Base-by-base conservation (phyloP, 139 green algal genomes). In the Chlamydomonas asymmetrica region DNA sequence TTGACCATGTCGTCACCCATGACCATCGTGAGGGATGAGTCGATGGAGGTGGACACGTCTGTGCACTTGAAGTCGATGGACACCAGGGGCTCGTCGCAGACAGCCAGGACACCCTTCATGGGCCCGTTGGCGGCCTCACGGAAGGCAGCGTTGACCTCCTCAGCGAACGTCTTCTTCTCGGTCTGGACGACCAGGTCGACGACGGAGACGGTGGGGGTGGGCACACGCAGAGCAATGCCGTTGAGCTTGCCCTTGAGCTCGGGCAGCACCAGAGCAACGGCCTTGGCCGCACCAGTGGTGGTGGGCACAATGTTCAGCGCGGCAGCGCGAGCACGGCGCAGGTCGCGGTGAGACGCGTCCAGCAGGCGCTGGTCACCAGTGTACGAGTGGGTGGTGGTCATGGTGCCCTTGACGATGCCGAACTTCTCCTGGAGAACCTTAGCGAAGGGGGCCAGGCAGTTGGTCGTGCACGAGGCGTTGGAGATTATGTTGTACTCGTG, bases 381-480 rank as follows among this genome's bases (percentile, higher is more conserved):
- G 95, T 99, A 99, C 18, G 93, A 97, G 93, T 99, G 96, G 60
- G 93, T 98, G 80, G 96, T 99, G 80, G 96, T 99, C 96, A 99
- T 99, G 66, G 89, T 97, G 65, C 95, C 96, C 94, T 99, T 98
- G 66, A 99, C 92, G 75, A 99, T 98, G 85, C 95, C 94, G 78
- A 99, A 99, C 86, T 98, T 97, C 83, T 99, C 95, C 68, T 98
- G 85, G 70, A 99, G 87, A 48, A 99, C 92, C 95, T 99, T 99
- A 73, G 96, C 96, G 80, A 99, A 99, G 73, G 96, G 96, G n/a
- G 96, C 96, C 77, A 99, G 90, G 94, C 96, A 97, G 95, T 99
- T 99, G 88, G 96, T 99, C 62, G 96, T 99, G 96, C 96, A 99
- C 6, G 93, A 98, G 43, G 96, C 96, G 91, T 99, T 99, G 86